These are phyloP conservation scores for Apiospora phragmitis DNA, from an alignment of 2,329 filamentous ascomycete genomes.

Conservation along the genomic window DNA sequence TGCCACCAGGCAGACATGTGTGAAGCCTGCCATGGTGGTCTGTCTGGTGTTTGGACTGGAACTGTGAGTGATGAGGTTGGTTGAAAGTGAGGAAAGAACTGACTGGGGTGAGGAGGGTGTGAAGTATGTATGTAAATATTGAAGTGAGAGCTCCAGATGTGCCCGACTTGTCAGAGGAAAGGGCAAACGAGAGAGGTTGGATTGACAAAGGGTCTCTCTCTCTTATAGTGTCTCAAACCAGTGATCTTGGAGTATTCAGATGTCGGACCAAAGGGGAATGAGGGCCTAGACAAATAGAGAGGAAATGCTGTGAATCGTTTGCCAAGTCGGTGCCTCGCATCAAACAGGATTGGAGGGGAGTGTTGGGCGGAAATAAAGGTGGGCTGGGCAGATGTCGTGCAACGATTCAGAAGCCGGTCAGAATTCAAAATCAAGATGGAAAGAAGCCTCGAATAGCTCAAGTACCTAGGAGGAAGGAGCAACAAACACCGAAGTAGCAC, in stretches of 20 bases:
- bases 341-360: constrained; percentile 9
- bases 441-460: not conserved
- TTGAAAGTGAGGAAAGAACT: not conserved
- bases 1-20: not conserved
- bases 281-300: not conserved
- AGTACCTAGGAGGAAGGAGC: not conserved
- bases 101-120: not conserved
- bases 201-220: not conserved
- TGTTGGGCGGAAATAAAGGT: not conserved
- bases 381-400: not conserved
- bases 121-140: not conserved
- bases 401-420: not conserved
- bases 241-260: not conserved
- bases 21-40: constrained; percentile 4
- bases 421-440: not conserved
- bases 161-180: not conserved
- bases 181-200: not conserved
- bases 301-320: constrained; percentile 9
- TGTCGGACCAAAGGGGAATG: not conserved
- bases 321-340: constrained; percentile 26
- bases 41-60: not conserved
- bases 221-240: constrained; percentile 1
- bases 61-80: not conserved
- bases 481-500: not conserved
- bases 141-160: not conserved